Percentiles rank a stretch among this genome's conserved stretches.
These are phyloP conservation scores for Eremochloa ophiuroides DNA, from an alignment of 176 grass and related monocot genomes.

Conservation along the genomic window DNA sequence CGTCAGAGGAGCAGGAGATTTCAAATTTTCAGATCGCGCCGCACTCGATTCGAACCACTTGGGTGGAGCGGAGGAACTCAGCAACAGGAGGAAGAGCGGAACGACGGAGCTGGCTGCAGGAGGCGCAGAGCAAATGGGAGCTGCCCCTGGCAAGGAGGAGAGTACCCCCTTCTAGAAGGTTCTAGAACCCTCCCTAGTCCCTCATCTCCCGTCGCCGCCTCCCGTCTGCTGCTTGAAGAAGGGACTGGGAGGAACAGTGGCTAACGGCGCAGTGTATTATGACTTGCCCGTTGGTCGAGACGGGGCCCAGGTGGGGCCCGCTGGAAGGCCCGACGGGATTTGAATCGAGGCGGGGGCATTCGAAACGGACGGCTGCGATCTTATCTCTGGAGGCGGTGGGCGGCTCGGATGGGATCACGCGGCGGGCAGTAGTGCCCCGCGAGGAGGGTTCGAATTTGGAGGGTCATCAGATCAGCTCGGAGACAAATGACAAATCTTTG, in stretches of 20 bases:
- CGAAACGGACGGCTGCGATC: constrained; percentile 45
- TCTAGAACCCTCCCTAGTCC: constrained; percentile 8
- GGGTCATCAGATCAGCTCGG: background rate
- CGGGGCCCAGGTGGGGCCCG: background rate
- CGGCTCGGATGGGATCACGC: constrained; percentile 25
- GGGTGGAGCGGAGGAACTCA: too few relatives aligned
- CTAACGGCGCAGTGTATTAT: background rate
- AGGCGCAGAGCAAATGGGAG: background rate
- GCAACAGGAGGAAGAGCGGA: background rate
- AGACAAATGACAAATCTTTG: background rate
- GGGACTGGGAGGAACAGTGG: background rate
- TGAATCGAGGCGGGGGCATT: constrained; percentile 16
- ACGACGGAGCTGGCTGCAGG: background rate
- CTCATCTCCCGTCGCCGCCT: background rate
- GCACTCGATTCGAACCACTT: background rate
- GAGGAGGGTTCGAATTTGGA: constrained; percentile 38
- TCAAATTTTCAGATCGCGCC: constrained; percentile 10
- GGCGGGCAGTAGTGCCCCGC: background rate
- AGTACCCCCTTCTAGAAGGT: constrained; percentile 13
- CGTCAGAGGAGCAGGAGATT: background rate
- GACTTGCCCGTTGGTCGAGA: background rate
- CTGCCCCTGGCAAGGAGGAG: background rate
- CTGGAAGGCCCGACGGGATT: background rate
- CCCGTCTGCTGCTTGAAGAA: background rate
- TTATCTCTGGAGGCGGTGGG: background rate